Conservation (phyloP, 2,329 filamentous ascomycete species). For the Davidsoniella eucalypti region DNA sequence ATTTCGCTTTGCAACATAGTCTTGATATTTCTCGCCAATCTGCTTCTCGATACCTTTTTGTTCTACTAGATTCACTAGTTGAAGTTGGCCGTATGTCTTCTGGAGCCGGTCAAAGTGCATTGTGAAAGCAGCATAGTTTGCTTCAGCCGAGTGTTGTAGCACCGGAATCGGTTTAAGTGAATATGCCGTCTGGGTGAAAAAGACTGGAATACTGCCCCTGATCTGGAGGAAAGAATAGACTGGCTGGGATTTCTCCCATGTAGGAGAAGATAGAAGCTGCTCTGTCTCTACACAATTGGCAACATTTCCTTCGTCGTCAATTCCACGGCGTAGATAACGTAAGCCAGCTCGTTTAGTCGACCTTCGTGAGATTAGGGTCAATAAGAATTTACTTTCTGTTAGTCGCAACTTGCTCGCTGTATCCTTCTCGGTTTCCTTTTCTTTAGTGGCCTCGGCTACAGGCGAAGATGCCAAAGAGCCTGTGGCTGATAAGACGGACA, state of each 20-base stretch:
- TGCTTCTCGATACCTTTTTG: slow-evolving; percentile 68
- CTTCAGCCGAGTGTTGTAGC: slow-evolving; percentile 62
- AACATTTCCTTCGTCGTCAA: slow-evolving; percentile 75
- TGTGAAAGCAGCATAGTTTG: slow-evolving; percentile 63
- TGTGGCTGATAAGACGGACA: slow-evolving; percentile 22
- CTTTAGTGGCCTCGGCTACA: slow-evolving; percentile 14
- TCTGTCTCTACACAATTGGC: slow-evolving; percentile 93
- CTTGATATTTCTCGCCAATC: slow-evolving; percentile 64
- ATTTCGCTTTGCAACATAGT: slow-evolving; percentile 50
- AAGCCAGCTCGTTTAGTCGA: slow-evolving; percentile 75
- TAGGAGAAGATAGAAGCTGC: slow-evolving; percentile 63
- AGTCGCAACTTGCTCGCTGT: slow-evolving; percentile 17
- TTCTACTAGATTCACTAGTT: slow-evolving; percentile 74
- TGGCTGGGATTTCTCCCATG: slow-evolving; percentile 37
- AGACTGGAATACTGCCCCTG: slow-evolving; percentile 81
- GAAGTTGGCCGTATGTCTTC: slow-evolving; percentile 56
- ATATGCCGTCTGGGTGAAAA: slow-evolving; percentile 90
- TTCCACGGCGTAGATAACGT: slow-evolving; percentile 74
- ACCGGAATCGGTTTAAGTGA: slow-evolving; percentile 77
- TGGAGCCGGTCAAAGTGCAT: slow-evolving; percentile 60
- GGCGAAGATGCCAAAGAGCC: slow-evolving; percentile 11
- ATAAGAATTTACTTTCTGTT: slow-evolving; percentile 43
- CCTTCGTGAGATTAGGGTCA: slow-evolving; percentile 85
- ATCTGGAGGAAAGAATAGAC: slow-evolving; percentile 75
- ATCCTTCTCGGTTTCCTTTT: slow-evolving; percentile 14